Evolutionary conservation across 2,329 filamentous ascomycete species (phyloP).

Genomic region (Cytospora mali): DNA sequence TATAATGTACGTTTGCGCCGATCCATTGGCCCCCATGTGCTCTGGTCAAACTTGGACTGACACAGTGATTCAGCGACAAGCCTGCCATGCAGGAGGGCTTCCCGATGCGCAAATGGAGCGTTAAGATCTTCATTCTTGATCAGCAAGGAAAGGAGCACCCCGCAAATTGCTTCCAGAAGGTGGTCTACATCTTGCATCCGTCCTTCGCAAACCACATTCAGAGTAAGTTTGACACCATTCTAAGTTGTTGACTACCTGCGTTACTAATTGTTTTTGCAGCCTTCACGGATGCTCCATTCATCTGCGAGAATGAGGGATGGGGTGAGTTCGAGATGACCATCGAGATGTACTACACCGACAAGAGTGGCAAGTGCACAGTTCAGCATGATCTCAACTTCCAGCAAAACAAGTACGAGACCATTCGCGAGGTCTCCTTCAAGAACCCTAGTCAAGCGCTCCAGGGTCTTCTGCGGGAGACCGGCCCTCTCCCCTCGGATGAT

Average conservation of each 20-base stretch:
- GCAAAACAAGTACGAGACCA: slow-evolving; percentile 77
- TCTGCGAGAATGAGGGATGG: slow-evolving; percentile 93
- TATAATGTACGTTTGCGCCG: slow-evolving; percentile 67
- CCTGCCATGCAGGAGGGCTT: slow-evolving; percentile 82
- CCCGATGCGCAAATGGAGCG: slow-evolving; percentile 90
- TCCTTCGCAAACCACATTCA: slow-evolving; percentile 87
- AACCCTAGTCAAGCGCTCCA: slow-evolving; percentile 90
- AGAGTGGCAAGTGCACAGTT: slow-evolving; percentile 78
- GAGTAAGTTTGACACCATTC: slow-evolving; percentile 58
- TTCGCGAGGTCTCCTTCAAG: slow-evolving; percentile 82
- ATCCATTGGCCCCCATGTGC: background rate
- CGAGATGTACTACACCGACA: slow-evolving; percentile 79
- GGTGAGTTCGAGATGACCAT: slow-evolving; percentile 97
- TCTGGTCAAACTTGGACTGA: slow-evolving; percentile 27
- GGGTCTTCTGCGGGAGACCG: slow-evolving; percentile 77
- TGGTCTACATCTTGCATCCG: slow-evolving; percentile 89
- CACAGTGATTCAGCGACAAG: slow-evolving; percentile 63
- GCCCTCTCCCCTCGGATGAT: slow-evolving; percentile 78
- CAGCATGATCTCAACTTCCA: slow-evolving; percentile 92
- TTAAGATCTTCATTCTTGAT: slow-evolving; percentile 82
- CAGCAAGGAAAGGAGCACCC: slow-evolving; percentile 82
- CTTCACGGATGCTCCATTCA: slow-evolving; percentile 83
- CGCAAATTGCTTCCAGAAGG: slow-evolving; percentile 88
- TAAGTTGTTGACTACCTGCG: background rate
- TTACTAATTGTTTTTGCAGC: slow-evolving; percentile 50